Evolutionary conservation across 2,329 filamentous ascomycete species (phyloP), one percentile per base, ranked within the genome.

Genomic region (Cladosporium sp.): DNA sequence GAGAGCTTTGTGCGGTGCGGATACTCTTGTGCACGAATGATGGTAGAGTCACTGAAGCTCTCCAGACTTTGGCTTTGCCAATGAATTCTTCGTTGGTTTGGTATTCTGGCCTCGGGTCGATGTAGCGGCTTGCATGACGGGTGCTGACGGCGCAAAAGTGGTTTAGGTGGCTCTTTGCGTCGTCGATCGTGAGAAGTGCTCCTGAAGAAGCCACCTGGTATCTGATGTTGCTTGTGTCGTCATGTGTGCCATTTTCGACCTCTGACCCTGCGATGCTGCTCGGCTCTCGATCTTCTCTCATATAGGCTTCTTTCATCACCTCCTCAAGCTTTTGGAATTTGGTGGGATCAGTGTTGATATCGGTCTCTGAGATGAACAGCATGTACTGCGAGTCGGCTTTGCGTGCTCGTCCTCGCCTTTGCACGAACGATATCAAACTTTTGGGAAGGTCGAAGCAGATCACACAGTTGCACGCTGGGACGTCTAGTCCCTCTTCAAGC

Each of bases 111-210:
- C 78, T 73, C 15, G 72, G 71, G 57, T 90, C 81, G 6, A 84
- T 74, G 61, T 83, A 88, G 20, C 80, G 77, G 1, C 72, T 73
- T 0, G 71, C 70, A 0, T 80, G 76, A 1, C 90, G 65, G 0
- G 78, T 76, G n/a, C 57, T 55, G 12, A 60, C 52, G 0, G 74
- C 72, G 66, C 91, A 96, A 59, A 96, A 95, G 66, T 95, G 89
- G 41, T 87, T 75, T 1, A 97, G 76, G 65, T 93, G 89, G n/a
- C 76, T 68, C 42, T 85, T 80, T 1, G 89, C 86, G 57, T 87
- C 87, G 32, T 88, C 80, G 1, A 89, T 75, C 9, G 86, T 86
- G 12, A 96, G 70, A 11, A 82, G 68, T 0, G 88, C 89, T 4
- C 84, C 72, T 2, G 76, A 78, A 3, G 64, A 66, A 11, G 67